Evolutionary conservation across 305 asterid genomes (phyloP), one percentile per base, ranked within the genome.

Genomic region (Rubia peregrina): DNA sequence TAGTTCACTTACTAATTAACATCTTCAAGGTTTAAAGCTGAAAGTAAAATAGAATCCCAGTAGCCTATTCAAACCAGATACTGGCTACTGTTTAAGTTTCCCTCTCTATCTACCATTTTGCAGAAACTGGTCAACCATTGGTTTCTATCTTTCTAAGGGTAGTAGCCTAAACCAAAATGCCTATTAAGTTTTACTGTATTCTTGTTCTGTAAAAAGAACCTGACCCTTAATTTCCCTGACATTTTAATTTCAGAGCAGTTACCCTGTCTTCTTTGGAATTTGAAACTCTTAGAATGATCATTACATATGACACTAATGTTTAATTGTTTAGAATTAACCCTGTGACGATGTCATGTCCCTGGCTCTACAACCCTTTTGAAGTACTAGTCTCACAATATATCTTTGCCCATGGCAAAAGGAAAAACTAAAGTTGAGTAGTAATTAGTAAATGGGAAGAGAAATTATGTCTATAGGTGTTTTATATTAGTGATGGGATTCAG

Each of bases 211-310:
- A 7, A 16, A 48, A 36, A 16, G 67, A 36, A 36, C 46, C 46
- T 5, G 36, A 62, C n/a, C 26, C 48, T n/a, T 62, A 33, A 36
- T 9, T 36, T 36, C 1, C 21, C 42, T 26, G 65, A 3, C 48
- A 4, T 36, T 36, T 62, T 62, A 19, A 10, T 12, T 11, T 62
- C 5, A 7, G 26, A 62, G 12, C 21, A 36, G 21, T 38, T 33
- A 22, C 67, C 6, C 36, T 61, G 66, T 12, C 66, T 60, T 60
- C 41, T 60, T 36, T 61, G 66, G 21, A 61, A 21, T 33, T 61
- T 26, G 26, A 11, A 26, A 26, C 42, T 30, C 42, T 12, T 26
- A 24, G 42, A 61, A 19, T 61, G 17, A 26, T 26, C 10, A 61
- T 26, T 26, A 26, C 7, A 26, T 61, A 16, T 30, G 36, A 9